Base-by-base conservation (phyloP, 164 flowering plant genomes). In the Hamamelis virginiana region DNA sequence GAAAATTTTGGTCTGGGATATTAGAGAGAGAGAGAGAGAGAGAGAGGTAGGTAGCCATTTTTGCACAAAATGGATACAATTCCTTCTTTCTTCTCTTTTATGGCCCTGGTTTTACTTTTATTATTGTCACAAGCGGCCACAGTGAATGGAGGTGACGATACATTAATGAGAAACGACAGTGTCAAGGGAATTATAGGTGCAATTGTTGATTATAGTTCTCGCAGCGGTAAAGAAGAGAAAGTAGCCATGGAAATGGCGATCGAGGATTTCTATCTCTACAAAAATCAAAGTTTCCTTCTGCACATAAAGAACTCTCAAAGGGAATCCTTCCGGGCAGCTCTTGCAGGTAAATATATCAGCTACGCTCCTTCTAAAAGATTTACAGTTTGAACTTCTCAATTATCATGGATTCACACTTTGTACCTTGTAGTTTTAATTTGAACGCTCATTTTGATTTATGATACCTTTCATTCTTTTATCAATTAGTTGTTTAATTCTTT, bases 181-280 rank as follows among this genome's bases (percentile, higher is more conserved):
- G 22, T 1, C 15, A 13, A 38, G 19, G 69, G 64, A 44, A 26
- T 26, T 1, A 64, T 74, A 15, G 75, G 72, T 14, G 69, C 70
- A 0, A 61, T 72, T n/a, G 9, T 67, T 0, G 71, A 73, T 44
- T 18, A 43, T 18, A 59, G 43, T 21, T 56, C 70, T 33, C 70
- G 68, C 4, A 44, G 41, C 0, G 80, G 75, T 14, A 70, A 70
- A 61, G 77, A 74, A 46, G 75, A 61, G 61, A 68, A 12, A 28
- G 69, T 77, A 9, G 73, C 79, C 0, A 68, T 76, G 70, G 53
- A 69, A 53, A 59, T 72, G 58, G 79, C 71, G 0, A 52, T 65
- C 5, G 59, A 75, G 5, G 64, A 75, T 33, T 23, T 75, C 56
- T 25, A 59, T n/a, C 8, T 10, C 38, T 26, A 4, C 0, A 22